Evolutionary conservation across 345 rosid species (phyloP).

Genomic region (Clarkia xantiana): DNA sequence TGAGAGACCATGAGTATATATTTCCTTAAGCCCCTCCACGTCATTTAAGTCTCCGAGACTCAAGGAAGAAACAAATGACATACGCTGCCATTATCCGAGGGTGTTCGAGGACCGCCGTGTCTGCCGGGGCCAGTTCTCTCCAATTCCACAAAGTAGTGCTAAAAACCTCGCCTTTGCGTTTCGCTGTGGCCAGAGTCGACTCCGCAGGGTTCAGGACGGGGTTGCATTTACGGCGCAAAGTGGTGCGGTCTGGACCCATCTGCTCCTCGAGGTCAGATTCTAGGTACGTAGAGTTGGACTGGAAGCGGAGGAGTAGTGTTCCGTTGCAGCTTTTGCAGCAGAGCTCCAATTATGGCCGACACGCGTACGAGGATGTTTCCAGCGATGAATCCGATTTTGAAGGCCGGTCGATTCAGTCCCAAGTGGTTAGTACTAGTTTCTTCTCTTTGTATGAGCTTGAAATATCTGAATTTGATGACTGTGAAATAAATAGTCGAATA

Average conservation of each 20-base stretch:
- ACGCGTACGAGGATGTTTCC: slow-evolving; percentile 53
- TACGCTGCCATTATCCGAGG: slow-evolving; percentile 42
- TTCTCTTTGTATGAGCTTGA: background rate
- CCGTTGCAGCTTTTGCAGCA: slow-evolving; percentile 30
- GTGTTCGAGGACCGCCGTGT: slow-evolving; percentile 26
- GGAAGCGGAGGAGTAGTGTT: slow-evolving; percentile 17
- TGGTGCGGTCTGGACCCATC: background rate
- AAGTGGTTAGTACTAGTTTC: slow-evolving; percentile 23
- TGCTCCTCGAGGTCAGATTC: slow-evolving; percentile 3
- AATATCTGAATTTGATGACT: background rate
- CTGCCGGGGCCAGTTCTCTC: slow-evolving; percentile 23
- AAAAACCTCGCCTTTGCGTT: slow-evolving; percentile 17
- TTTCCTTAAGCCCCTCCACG: too few species aligned
- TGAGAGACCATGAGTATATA: too few species aligned
- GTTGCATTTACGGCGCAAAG: background rate
- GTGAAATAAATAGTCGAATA: too few species aligned
- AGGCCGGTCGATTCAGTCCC: slow-evolving; percentile 22
- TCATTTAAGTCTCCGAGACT: too few species aligned
- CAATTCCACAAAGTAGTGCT: slow-evolving; percentile 24
- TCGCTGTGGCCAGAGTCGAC: background rate
- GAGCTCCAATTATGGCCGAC: slow-evolving; percentile 46
- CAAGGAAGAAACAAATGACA: slow-evolving; percentile 23
- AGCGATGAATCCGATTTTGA: slow-evolving; percentile 78
- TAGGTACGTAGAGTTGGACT: slow-evolving; percentile 18
- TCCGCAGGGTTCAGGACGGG: slow-evolving; percentile 1